Evolutionary conservation across 805 yeast genomes (phyloP), one percentile per base, ranked within the genome.

Genomic region (Candida coquimbonensis): DNA sequence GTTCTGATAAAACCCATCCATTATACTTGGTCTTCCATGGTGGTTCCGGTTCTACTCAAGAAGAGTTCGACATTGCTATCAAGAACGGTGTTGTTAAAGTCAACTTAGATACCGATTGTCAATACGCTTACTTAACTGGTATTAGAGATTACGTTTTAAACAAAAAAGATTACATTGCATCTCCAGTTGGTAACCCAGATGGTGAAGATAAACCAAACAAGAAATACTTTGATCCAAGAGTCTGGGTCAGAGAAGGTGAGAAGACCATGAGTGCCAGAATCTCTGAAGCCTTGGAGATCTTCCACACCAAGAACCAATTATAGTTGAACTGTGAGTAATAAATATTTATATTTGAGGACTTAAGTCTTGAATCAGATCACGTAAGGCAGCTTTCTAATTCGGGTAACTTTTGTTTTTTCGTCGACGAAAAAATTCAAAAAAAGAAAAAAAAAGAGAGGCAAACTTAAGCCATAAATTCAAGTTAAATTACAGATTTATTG

Each of bases 231-330:
- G 99, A 93, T 77, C 99, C 99, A 76, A 91, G 99, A 83, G 98
- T 90, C 73, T 93, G 99, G 99, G 97, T 93, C 59, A 90, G 98
- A 81, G 98, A 91, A 77, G 98, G 99, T 80, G 99, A 93, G 81
- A 89, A 89, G 89, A 89, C 97, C 67, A 91, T 93, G 97, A 59
- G 81, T 57, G 73, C 70, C 59, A 87, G 97, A 83, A 77, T 93
- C 64, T 59, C 85, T 52, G 83, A 81, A 69, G 95, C 95, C 63
- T 77, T 93, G 68, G 75, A 71, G 43, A 75, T 87, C 67, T 93
- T 93, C 96, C 89, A 83, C 77, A 76, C 95, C 60, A 73, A 76
- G 65, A 70, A 69, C 68, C 80, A 76, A 68, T 66, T 83, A 57
- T 78, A 74, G 47, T 16, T 33, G 29, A 27, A 27, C 13, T 11